Evolutionary conservation across 2,329 filamentous ascomycete genomes (phyloP).

Genomic region (Xylaria arbuscula): DNA sequence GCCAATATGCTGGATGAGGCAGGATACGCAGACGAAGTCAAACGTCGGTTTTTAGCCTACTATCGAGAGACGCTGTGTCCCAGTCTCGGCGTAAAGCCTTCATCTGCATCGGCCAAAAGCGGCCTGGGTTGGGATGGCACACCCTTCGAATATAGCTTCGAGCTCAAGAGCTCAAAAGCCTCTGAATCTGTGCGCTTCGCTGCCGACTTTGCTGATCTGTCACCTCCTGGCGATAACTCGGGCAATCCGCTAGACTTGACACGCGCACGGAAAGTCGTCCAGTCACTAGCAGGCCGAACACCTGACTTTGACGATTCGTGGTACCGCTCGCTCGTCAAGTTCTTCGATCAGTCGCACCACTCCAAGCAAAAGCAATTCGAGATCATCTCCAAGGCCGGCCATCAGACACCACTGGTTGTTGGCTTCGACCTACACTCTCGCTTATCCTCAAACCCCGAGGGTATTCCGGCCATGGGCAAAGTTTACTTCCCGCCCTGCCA

Average conservation of each 20-base stretch:
- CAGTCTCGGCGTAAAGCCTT: no score
- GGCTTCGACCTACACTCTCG: neutral
- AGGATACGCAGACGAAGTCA: no score
- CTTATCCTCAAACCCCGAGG: neutral
- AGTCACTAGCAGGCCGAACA: neutral
- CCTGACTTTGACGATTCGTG: neutral
- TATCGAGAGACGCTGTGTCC: no score
- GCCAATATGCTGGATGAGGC: no score
- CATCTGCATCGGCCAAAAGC: no score
- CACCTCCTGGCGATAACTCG: neutral
- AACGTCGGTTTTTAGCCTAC: no score
- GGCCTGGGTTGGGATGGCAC: neutral
- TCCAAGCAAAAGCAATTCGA: neutral
- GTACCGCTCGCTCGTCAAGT: neutral
- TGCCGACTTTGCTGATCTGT: neutral
- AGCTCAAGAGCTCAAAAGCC: neutral
- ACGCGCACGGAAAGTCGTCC: neutral
- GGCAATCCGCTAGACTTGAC: neutral
- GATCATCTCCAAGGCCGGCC: neutral
- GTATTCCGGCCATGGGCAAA: neutral
- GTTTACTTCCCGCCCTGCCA: neutral
- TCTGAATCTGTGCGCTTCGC: neutral
- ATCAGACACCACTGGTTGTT: neutral
- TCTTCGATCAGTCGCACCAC: neutral
- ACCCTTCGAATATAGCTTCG: slow-evolving; percentile 1